These are phyloP conservation scores for Boletus bicolor DNA, from an alignment of 768 basidiomycete species.

Conservation along the genomic window DNA sequence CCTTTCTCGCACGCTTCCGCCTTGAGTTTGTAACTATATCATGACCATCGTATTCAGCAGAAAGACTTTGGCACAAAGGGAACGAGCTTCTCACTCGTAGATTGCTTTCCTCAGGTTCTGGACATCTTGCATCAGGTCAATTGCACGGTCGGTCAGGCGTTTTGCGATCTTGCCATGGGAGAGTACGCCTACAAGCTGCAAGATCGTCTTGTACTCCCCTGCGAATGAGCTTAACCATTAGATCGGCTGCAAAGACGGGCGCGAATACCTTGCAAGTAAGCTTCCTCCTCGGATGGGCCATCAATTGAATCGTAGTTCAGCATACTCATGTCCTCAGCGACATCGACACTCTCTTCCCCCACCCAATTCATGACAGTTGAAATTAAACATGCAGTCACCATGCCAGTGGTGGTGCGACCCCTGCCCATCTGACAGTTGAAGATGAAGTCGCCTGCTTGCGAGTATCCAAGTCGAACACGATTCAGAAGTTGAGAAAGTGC, in stretches of 20 bases:
- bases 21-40: slow-evolving; percentile 82
- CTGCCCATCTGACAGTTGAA: slow-evolving; percentile 99
- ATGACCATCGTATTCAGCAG: slow-evolving; percentile 5
- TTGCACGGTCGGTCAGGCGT: slow-evolving; percentile 79
- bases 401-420: slow-evolving; percentile 92
- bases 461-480: slow-evolving; percentile 58
- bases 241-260: background rate
- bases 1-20: slow-evolving; percentile 79
- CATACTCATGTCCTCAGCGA: slow-evolving; percentile 34
- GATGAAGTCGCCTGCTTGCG: slow-evolving; percentile 69
- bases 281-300: slow-evolving; percentile 83
- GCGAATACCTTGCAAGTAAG: slow-evolving; percentile 73
- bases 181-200: slow-evolving; percentile 90
- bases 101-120: slow-evolving; percentile 96
- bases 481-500: slow-evolving; percentile 78
- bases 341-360: slow-evolving; percentile 39
- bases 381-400: slow-evolving; percentile 87
- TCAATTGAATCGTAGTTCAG: slow-evolving; percentile 68
- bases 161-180: slow-evolving; percentile 93
- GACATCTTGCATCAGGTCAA: slow-evolving; percentile 93
- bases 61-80: background rate
- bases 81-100: slow-evolving; percentile 66
- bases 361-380: slow-evolving; percentile 68
- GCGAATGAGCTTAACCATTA: slow-evolving; percentile 2
- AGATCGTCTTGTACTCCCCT: slow-evolving; percentile 97